Evolutionary conservation across 2,329 filamentous ascomycete genomes (phyloP), one percentile per base, ranked within the genome.

Genomic region (Mariannaea elegans): DNA sequence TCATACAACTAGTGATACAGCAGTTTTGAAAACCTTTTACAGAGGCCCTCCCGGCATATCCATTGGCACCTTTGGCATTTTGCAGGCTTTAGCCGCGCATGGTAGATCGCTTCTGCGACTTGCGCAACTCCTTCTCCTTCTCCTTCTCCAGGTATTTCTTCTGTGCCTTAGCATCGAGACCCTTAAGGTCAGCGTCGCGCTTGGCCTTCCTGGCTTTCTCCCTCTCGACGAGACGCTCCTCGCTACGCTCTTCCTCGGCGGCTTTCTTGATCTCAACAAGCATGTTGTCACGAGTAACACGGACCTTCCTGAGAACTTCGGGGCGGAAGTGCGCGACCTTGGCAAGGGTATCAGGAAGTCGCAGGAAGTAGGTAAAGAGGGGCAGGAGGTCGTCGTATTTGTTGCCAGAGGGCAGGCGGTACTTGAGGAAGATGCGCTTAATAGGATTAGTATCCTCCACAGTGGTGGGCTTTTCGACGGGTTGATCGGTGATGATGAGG

Each of bases 401-500:
- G 75, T 87, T 84, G 68, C 82, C 77, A 2, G 84, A 83, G 6
- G 88, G 88, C 27, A 92, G 85, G 62, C 93, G 84, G 76, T 89
- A 90, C 65, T 89, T 90, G 67, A 98, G 85, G 76, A 90, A 90
- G 68, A 97, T 78, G 71, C 94, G 93, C 84, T 99, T 99, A 79
- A 89, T 90, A 24, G 94, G 91, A 51, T 81, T 76, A 31, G 91
- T 91, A 74, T 98, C 94, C 62, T 97, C 89, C 71, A 98, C 83
- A 62, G 89, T 96, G 73, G 82, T 85, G 55, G 95, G 95, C 79
- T 92, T 93, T 68, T 97, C 93, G 52, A 88, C 80, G 32, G 94
- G 93, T 79, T 97, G 93, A 75, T 99, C 95, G 18, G 90, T 91
- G 50, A 98, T 82, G 71, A 99, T 90, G 61, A 99, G 78, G 70